phyloP scores from a whole-genome alignment of 164 flowering plant species.

The Dillenia turbinata region DNA sequence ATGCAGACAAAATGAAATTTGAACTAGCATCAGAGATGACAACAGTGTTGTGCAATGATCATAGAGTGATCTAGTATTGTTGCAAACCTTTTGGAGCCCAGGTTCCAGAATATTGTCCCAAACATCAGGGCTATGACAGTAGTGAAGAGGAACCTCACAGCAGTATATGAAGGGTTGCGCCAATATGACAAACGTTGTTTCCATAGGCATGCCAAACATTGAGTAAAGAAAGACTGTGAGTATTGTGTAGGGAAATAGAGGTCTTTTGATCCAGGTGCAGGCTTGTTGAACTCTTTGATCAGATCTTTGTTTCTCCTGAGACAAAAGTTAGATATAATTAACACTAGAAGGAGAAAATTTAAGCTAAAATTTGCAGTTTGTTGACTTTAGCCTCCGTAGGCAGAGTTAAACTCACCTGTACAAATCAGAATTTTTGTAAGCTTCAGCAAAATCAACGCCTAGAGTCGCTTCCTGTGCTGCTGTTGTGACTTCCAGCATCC shows the following conservation, averaged over 20 bases:
- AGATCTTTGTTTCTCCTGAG: slow-evolving; percentile 46
- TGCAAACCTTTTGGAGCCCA: slow-evolving; percentile 33
- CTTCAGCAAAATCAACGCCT: slow-evolving; percentile 28
- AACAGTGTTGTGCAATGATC: background rate
- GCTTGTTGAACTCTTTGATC: slow-evolving; percentile 12
- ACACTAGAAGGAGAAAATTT: no score
- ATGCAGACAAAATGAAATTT: background rate
- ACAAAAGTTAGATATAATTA: background rate
- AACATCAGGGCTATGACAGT: slow-evolving; percentile 27
- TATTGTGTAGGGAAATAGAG: slow-evolving; percentile 25
- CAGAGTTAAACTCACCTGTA: slow-evolving; percentile 15
- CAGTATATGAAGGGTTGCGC: slow-evolving; percentile 43
- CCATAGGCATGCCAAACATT: slow-evolving; percentile 42
- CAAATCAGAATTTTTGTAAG: slow-evolving; percentile 31
- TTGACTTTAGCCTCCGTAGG: no score
- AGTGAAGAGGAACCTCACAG: slow-evolving; percentile 32
- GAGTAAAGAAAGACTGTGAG: slow-evolving; percentile 8
- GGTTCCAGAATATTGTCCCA: slow-evolving; percentile 42
- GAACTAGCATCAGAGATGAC: background rate
- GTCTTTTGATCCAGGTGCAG: no score
- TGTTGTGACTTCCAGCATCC: slow-evolving; percentile 35
- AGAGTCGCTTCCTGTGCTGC: slow-evolving; percentile 25
- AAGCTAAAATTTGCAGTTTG: no score
- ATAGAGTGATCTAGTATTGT: background rate
- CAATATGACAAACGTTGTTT: slow-evolving; percentile 45